Conservation (phyloP, 2,329 filamentous ascomycete genomes). For the Leptographium procerum region DNA sequence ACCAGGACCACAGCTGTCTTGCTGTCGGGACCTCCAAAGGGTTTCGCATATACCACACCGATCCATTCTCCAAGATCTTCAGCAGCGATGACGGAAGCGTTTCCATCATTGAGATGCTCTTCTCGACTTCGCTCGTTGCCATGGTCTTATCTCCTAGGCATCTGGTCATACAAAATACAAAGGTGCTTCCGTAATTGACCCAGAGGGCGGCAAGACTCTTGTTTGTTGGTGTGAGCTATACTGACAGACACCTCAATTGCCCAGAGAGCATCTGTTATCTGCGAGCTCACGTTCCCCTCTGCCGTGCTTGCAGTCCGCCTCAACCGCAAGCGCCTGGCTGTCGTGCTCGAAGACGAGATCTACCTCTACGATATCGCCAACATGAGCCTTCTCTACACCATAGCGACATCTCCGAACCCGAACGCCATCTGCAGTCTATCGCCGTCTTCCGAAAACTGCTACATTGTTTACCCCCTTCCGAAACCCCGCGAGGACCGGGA, state of each 20-base stretch:
- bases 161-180: constrained; percentile 94
- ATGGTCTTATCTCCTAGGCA: constrained; percentile 85
- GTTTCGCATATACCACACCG: constrained; percentile 93
- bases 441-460: constrained; percentile 90
- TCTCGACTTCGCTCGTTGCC: constrained; percentile 92
- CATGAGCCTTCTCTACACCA: constrained; percentile 88
- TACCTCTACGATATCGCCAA: constrained; percentile 99
- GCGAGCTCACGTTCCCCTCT: constrained; percentile 97
- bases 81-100: constrained; percentile 93
- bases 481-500: constrained; percentile 52
- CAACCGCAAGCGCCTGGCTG: constrained; percentile 86
- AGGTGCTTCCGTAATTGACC: constrained; percentile 40
- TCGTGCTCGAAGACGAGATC: constrained; percentile 90
- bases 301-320: constrained; percentile 86
- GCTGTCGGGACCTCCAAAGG: constrained; percentile 91
- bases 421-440: constrained; percentile 85
- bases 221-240: neutral
- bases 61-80: constrained; percentile 90
- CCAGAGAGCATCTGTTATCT: constrained; percentile 69
- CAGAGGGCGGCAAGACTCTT: neutral
- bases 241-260: neutral
- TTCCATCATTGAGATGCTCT: constrained; percentile 95
- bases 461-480: constrained; percentile 84
- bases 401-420: constrained; percentile 88
- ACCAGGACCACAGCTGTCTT: constrained; percentile 95